Base-by-base conservation (phyloP, 129 eudicot genomes). In the Rutidosis leptorrhynchoides region DNA sequence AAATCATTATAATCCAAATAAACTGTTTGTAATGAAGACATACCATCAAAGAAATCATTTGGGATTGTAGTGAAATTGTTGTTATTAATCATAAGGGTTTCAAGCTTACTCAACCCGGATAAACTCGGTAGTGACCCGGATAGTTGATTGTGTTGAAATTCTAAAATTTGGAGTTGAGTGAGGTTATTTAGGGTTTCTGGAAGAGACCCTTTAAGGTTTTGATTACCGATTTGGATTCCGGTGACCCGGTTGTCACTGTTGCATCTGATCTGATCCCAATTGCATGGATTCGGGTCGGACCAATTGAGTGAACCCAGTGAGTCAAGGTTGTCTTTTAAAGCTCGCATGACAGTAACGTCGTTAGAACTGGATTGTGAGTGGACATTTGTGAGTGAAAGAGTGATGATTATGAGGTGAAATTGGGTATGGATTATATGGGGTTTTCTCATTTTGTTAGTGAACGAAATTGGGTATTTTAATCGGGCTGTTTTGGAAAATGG, bases 261-360 rank as follows among this genome's bases (percentile, higher is more conserved):
- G 66, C 80, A 76, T 43, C 22, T 51, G 17, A 90, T 80, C 1
- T 64, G 63, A 29, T 35, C 49, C 95, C 97, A 89, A 2, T 89
- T 89, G 78, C 91, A 76, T 69, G 80, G 80, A 29, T 76, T 69
- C 29, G 71, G 59, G 65, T 76, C 75, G 14, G 80, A 76, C 80
- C 80, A 89, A 27, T 71, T 67, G 74, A 83, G 87, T 61, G 83
- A 60, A 21, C n/a, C 64, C 49, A 82, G 78, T 10, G 86, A 64
- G 58, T 65, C 56, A 22, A 88, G 63, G 54, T 64, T 77, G n/a
- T 71, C 35, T 32, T 80, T 83, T 6, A 88, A 63, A 3, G 78
- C 70, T 26, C 73, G 84, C 96, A 88, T 85, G 17, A 78, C 79
- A 8, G 69, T 43, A 26, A 74, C 62, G 35, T 88, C 96, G 57